These are phyloP conservation scores for Gracilaria gracilis DNA, from an alignment of 23 red algal genomes.

Conservation along the genomic window DNA sequence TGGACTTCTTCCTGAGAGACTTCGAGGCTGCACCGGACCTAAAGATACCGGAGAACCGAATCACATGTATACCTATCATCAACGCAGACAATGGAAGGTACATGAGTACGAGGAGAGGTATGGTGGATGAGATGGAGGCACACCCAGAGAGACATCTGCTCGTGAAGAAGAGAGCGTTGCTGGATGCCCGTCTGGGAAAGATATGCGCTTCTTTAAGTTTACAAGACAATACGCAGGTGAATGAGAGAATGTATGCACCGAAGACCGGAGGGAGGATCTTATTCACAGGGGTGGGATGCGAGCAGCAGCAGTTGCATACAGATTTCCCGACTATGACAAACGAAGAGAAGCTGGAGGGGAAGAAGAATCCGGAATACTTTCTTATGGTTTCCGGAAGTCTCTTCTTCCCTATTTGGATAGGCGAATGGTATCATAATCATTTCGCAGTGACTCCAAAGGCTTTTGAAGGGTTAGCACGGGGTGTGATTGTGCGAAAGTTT, in stretches of 20 bases:
- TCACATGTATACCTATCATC: not conserved
- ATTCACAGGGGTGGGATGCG: not conserved
- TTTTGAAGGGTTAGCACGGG: not conserved
- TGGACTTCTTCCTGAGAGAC: not conserved
- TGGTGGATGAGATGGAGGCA: not conserved
- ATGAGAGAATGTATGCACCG: not conserved
- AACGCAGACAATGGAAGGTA: not conserved
- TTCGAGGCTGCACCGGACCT: not conserved
- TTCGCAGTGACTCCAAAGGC: not conserved
- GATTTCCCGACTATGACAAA: conserved; percentile 7
- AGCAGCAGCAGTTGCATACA: conserved; percentile 10
- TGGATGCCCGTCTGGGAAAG: not conserved
- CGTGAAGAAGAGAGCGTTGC: not conserved
- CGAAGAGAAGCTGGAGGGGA: not conserved
- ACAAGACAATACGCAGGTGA: not conserved
- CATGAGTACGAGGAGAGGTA: not conserved
- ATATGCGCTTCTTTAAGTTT: not conserved
- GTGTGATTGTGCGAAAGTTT: not conserved
- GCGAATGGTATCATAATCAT: conserved; percentile 10
- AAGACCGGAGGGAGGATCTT: conserved; percentile 15
- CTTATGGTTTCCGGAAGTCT: conserved; percentile 12
- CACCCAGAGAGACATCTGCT: not conserved
- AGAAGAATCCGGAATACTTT: conserved; percentile 38
- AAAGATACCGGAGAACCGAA: not conserved
- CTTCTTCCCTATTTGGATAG: conserved; percentile 19